Conservation (phyloP, 2,329 filamentous ascomycete species). For the Pleomassaria siparia region DNA sequence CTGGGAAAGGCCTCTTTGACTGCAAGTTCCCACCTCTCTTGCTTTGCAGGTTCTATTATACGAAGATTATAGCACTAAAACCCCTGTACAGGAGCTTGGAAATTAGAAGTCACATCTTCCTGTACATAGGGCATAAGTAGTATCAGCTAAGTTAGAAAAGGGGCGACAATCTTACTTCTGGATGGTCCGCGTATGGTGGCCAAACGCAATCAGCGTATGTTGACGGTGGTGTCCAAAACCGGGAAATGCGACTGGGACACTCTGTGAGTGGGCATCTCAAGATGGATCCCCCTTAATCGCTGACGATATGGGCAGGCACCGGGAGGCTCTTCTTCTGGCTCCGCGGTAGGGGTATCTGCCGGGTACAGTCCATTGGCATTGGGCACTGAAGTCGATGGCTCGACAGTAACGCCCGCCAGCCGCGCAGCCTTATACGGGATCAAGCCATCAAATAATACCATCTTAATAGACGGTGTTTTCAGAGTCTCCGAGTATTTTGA, state of each 20-base stretch:
- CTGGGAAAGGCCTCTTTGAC: constrained; percentile 28
- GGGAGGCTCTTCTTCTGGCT: constrained; percentile 21
- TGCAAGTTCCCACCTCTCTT: too few species aligned
- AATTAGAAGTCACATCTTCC: not conserved
- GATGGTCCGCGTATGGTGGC: constrained; percentile 3
- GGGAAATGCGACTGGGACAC: not conserved
- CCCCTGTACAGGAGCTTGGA: not conserved
- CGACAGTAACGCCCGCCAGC: constrained; percentile 26
- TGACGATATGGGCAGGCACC: not conserved
- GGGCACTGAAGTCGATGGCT: constrained; percentile 29
- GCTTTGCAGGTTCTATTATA: not conserved
- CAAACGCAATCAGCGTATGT: not conserved
- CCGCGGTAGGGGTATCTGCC: constrained; percentile 28
- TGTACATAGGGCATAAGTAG: not conserved
- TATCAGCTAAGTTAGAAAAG: not conserved
- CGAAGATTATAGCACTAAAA: too few species aligned
- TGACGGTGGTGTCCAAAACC: not conserved
- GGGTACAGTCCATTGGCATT: constrained; percentile 33
- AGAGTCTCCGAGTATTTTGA: constrained; percentile 8
- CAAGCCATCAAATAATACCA: constrained; percentile 14
- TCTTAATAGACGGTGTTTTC: constrained; percentile 7
- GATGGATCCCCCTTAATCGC: not conserved
- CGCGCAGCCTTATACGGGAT: constrained; percentile 29
- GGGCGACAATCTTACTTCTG: not conserved
- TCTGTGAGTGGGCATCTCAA: not conserved